Base-by-base conservation (phyloP, 495 filamentous ascomycete genomes). In the Daldinia loculata region DNA sequence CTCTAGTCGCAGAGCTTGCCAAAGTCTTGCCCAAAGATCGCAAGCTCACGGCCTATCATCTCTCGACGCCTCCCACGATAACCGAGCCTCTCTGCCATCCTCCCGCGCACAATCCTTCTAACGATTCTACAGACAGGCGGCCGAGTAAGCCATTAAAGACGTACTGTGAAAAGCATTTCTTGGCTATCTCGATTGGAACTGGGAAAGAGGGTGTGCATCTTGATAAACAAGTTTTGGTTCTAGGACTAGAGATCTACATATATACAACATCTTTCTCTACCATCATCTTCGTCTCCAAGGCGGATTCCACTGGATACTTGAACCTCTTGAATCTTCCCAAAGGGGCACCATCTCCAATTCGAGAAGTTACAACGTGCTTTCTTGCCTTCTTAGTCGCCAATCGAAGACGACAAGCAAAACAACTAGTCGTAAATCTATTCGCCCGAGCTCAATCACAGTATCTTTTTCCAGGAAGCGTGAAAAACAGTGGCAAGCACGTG, bases 241-340 rank as follows among this genome's bases (percentile, higher is more conserved):
- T 89, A 4, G 83, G 84, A 62, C 60, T 90, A 9, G 84, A 89
- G 66, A 77, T 92, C 22, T 81, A 90, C 62, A 86, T 96, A 56
- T 89, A 90, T 70, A 89, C 91, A 22, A 96, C 92, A 34, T 87
- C 87, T 67, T 87, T 88, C 79, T 86, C 92, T 34, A 96, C 91
- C 4, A 97, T 90, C 38, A 86, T 98, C 36, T 99, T 98, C 80
- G 90, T 99, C 39, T 94, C 93, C 62, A 99, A 99, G 80, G 95
- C 95, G 55, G 95, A 99, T 79, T 97, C 95, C 15, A 97, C 94
- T 2, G 95, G 95, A 52, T 95, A 92, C 71, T 80, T 97, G 27
- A 84, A 91, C 74, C 81, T 90, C 0, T 84, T 93, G 39, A 79
- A 86, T 30, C 76, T 90, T 1, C 82, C 86, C 2, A 81, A 84